Evolutionary conservation across 2,329 filamentous ascomycete species (phyloP), one percentile per base, ranked within the genome.

Genomic region (Aspergillus bombycis): DNA sequence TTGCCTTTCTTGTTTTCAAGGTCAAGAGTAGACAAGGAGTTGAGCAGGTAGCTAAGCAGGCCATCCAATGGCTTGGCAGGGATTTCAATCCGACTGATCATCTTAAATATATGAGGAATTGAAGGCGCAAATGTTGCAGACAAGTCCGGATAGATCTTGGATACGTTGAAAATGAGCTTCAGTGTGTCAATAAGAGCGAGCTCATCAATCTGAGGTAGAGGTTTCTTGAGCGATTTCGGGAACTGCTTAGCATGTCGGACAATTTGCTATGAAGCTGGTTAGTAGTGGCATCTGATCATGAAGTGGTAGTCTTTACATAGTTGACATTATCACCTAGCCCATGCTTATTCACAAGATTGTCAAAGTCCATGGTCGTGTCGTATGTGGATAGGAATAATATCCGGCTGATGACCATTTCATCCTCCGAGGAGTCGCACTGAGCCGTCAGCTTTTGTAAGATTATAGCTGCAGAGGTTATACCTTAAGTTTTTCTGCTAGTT

Each of bases 81-180:
- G 3, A 88, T 82, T 11, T 89, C 81, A 16, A 88, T 86, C 67
- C 85, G 85, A 34, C 78, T 77, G 19, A 98, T 81, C 21, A 97
- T 85, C 52, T 86, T 85, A 62, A 94, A 82, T 32, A 98, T 86
- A 63, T 88, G 84, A 12, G 88, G 85, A 48, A 96, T 84, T 3
- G 90, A 88, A 26, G 85, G 80, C 1, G 87, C 87, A 73, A 97
- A 96, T 0, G 82, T 79, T 0, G 81, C 75, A 5, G 81, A 78
- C 30, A 89, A 83, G 48, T 89, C 83, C 4, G 88, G 87, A 71
- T 89, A 90, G 71, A 89, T 88, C 70, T 94, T 89, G 1, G 91
- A 91, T 59, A 97, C 83, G 77, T 97, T 97, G 83, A 96, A 98
- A 58, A 96, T 80, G 46, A 98, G 84, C 73, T 96, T 97, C 57